phyloP scores from a whole-genome alignment of 768 basidiomycete genomes.

The Leucosporidium yakuticum region DNA sequence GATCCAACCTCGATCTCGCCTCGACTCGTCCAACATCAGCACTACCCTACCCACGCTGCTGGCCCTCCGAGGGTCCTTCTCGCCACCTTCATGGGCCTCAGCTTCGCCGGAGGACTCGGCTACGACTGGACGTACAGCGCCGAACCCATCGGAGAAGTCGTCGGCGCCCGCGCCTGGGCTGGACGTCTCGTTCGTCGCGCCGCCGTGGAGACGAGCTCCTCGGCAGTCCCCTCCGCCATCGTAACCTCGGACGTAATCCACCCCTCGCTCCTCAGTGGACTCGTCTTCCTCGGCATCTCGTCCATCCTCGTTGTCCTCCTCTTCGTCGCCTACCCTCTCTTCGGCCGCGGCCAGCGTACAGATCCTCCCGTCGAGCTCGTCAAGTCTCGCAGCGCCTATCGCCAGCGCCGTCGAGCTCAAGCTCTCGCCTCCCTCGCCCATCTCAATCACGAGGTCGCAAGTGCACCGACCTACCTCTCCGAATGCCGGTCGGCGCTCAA shows the following conservation, averaged over 20 bases:
- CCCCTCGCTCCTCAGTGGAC: conserved; percentile 30
- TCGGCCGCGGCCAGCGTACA: conserved; percentile 3
- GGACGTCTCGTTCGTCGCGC: conserved; percentile 23
- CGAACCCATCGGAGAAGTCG: conserved; percentile 4
- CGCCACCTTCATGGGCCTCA: conserved; percentile 35
- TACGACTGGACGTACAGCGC: conserved; percentile 29
- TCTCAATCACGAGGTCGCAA: conserved; percentile 1
- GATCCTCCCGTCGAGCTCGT: background rate
- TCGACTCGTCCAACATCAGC: background rate
- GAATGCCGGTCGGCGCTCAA: conserved; percentile 2
- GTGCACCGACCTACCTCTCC: background rate
- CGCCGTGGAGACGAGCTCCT: background rate
- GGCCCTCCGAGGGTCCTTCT: conserved; percentile 27
- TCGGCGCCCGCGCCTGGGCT: conserved; percentile 16
- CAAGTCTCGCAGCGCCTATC: conserved; percentile 2
- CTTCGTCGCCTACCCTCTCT: conserved; percentile 21
- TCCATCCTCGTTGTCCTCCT: conserved; percentile 13
- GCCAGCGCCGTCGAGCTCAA: conserved; percentile 2
- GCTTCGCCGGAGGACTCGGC: conserved; percentile 34
- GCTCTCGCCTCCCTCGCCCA: conserved; percentile 17
- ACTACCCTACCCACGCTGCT: background rate
- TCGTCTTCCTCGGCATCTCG: conserved; percentile 30
- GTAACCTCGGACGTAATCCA: conserved; percentile 15
- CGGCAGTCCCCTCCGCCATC: background rate
- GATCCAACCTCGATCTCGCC: conserved; percentile 22